Base-by-base conservation (phyloP, 129 eudicot species). In the Chrysanthemum makinoi region DNA sequence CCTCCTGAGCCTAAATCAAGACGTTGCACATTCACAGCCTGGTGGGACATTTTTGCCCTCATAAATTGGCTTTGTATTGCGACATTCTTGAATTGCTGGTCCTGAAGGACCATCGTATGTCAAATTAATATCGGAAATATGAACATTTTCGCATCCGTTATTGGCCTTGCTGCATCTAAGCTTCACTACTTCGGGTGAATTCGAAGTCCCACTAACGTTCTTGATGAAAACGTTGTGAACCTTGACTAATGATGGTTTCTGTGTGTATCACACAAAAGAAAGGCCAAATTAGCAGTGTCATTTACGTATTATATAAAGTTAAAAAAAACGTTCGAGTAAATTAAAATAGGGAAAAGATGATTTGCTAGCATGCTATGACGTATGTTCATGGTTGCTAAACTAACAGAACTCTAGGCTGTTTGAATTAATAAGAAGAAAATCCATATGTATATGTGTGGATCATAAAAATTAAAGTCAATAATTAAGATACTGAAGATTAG, bases 161-260 rank as follows among this genome's bases (percentile, higher is more conserved):
- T 76, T 72, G 1, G 73, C 68, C 5, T 33, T 75, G 62, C 97
- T 90, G 68, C 97, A 90, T 10, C 50, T n/a, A 20, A 90, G 64
- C 58, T 70, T 83, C 39, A 90, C 78, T 1, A 84, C 89, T 11
- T 44, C 81, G 10, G 62, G 69, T 4, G 72, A 50, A 53, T 48
- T 44, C 3, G 85, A 50, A 16, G 91, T 80, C 6, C 89, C 91
- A 51, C 59, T 69, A 1, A 89, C 54, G 72, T 86, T 89, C 59
- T 78, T 75, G 57, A 89, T 71, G 63, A 28, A 72, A 4, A 91
- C 49, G 11, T 88, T 65, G 63, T 86, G 86, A 3, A 91, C 57
- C 81, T 81, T 80, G 20, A 91, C 85, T 35, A 55, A 49, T 6
- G 97, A 91, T 33, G 97, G 92, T 10, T 57, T 73, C 77, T 73